phyloP scores from a whole-genome alignment of 176 grass and related monocot genomes.

The Triticum timopheevii region DNA sequence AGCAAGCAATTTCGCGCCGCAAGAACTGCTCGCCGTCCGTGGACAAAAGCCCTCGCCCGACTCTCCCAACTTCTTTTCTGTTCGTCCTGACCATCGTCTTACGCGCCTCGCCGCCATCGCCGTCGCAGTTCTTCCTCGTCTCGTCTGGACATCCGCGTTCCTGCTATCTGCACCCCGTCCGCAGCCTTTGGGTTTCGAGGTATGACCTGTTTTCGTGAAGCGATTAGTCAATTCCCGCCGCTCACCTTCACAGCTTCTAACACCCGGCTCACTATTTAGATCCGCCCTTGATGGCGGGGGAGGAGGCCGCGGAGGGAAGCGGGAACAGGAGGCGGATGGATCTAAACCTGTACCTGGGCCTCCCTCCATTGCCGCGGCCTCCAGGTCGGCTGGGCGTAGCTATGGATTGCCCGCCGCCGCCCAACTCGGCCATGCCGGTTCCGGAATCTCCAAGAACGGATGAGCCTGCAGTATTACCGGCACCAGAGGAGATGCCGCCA shows the following conservation, averaged over 20 bases:
- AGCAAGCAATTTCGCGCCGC: neutral
- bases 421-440: neutral
- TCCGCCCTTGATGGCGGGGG: constrained; percentile 24
- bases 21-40: neutral
- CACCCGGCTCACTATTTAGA: too few species aligned
- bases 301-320: constrained; percentile 28
- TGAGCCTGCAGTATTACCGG: neutral
- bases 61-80: neutral
- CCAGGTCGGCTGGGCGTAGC: constrained; percentile 28
- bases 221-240: too few species aligned
- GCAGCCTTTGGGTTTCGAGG: too few species aligned
- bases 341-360: constrained; percentile 65
- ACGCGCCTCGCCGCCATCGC: too few species aligned
- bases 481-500: neutral
- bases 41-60: neutral
- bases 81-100: neutral
- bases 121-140: too few species aligned
- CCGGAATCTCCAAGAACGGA: neutral
- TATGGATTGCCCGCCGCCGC: neutral
- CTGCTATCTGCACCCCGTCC: too few species aligned
- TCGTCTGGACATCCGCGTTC: too few species aligned
- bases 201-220: too few species aligned
- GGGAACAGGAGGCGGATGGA: constrained; percentile 45
- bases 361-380: constrained; percentile 45
- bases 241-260: too few species aligned